Percentiles rank a stretch among this genome's conserved stretches.
These are phyloP conservation scores for Beta vulgaris DNA, from an alignment of 148 eudicot genomes.

Conservation along the genomic window DNA sequence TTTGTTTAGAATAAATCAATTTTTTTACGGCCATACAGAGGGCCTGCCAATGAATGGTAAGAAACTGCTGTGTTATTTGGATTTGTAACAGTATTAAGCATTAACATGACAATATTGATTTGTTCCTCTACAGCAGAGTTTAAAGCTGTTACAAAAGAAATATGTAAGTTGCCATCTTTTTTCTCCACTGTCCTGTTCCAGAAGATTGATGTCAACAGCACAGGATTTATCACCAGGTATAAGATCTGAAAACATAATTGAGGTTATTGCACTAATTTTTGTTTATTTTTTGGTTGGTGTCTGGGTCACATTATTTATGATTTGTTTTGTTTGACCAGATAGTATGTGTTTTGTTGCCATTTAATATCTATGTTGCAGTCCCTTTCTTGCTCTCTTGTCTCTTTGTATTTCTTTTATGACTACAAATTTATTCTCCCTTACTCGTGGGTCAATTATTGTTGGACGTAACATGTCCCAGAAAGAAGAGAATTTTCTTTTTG, in stretches of 20 bases:
- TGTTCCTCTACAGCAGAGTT: slow-evolving; percentile 56
- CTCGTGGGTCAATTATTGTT: background rate
- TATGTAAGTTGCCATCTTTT: slow-evolving; percentile 98
- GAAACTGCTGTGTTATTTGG: slow-evolving; percentile 11
- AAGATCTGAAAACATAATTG: background rate
- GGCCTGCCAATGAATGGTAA: slow-evolving; percentile 86
- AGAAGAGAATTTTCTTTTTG: too few relatives aligned
- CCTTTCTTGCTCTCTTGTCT: background rate
- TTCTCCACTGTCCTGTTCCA: slow-evolving; percentile 73
- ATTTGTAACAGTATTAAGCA: background rate
- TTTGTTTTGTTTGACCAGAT: slow-evolving; percentile 4
- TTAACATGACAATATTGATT: background rate
- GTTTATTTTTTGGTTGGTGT: background rate
- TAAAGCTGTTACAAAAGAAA: slow-evolving; percentile 79
- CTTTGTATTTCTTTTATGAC: background rate
- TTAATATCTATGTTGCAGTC: background rate
- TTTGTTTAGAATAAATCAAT: slow-evolving; percentile 85
- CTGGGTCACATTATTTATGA: background rate
- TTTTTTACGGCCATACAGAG: slow-evolving; percentile 78
- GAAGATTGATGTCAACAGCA: slow-evolving; percentile 66
- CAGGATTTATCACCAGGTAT: slow-evolving; percentile 90
- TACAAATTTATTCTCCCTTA: background rate
- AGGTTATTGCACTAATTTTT: background rate
- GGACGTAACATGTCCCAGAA: background rate
- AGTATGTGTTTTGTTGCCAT: background rate